Conservation (phyloP, 1,284 basidiomycete genomes). For the Rhizopogon parksii region DNA sequence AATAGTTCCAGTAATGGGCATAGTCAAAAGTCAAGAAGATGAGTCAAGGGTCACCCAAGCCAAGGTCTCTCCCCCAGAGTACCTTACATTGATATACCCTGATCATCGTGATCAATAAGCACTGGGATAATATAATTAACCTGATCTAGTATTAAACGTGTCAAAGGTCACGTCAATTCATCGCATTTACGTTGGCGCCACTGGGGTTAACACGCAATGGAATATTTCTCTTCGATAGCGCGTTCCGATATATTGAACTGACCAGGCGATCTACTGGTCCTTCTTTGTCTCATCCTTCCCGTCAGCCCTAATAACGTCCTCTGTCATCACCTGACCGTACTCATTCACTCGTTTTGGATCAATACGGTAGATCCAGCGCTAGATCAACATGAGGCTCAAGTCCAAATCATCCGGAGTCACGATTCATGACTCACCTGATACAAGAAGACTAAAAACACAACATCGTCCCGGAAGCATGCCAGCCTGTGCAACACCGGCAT, state of each 20-base stretch:
- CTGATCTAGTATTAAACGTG: background rate
- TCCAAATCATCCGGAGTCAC: constrained; percentile 15
- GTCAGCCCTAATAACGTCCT: constrained; percentile 41
- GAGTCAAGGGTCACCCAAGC: background rate
- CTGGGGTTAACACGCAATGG: constrained; percentile 14
- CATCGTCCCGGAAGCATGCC: constrained; percentile 87
- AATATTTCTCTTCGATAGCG: background rate
- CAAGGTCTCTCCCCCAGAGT: background rate
- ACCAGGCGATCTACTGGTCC: constrained; percentile 34
- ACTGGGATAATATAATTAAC: background rate
- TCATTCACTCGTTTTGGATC: constrained; percentile 94
- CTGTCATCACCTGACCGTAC: constrained; percentile 78
- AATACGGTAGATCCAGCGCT: constrained; percentile 94
- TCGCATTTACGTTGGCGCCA: background rate
- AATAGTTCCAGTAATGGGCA: background rate
- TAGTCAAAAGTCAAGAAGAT: too few relatives aligned
- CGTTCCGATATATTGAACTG: background rate
- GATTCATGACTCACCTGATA: constrained; percentile 61
- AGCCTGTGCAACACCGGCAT: constrained; percentile 93
- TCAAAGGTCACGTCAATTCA: background rate
- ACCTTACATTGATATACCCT: background rate
- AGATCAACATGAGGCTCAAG: constrained; percentile 6
- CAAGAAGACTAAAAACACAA: constrained; percentile 81
- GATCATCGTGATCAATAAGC: background rate
- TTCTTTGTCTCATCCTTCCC: constrained; percentile 43